Evolutionary conservation across 768 basidiomycete species (phyloP), one percentile per base, ranked within the genome.

Genomic region (Mycena filopes): DNA sequence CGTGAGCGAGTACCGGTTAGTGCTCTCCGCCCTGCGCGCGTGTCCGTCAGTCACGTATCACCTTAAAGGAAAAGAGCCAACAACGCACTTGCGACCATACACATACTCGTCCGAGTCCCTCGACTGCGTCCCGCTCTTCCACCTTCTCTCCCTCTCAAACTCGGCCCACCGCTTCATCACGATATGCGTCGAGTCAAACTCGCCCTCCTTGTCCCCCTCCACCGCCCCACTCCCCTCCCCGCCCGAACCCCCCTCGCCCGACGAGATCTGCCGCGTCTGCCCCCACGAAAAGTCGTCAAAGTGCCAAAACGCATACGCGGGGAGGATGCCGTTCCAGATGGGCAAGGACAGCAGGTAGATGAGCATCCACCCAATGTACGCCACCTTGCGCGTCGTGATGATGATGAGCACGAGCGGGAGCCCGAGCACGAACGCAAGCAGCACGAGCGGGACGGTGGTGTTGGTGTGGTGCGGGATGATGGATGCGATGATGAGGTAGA

Each of bases 131-230:
- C 95, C 96, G 73, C 78, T 91, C 88, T 90, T 95, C 95, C 94
- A 98, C 66, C 96, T 85, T 70, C 97, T 81, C 70, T 99, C 98
- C 51, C 97, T 84, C 82, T 99, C 98, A 76, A 98, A 99, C 79
- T 99, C 98, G 20, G 89, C 95, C 97, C 97, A 99, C 42, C 95
- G 88, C 84, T 99, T 99, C 98, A 99, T 98, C 38, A 97, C 92
- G 71, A 99, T 99, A 78, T 96, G 90, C 47, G 89, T 86, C 29
- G 96, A 97, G 80, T 99, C 97, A 72, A 99, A 99, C 75, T 93
- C 93, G 75, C 98, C 98, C 66, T 97, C 95, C 81, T 99, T 99
- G 75, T 95, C 96, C 13, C 92, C 93, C 71, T 95, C 93, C 60
- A 85, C 85, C 55, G 71, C 12, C 15, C 38, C 25, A 26, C 20